These are phyloP conservation scores for Claviceps capensis DNA, from an alignment of 2,329 filamentous ascomycete genomes.

Conservation along the genomic window DNA sequence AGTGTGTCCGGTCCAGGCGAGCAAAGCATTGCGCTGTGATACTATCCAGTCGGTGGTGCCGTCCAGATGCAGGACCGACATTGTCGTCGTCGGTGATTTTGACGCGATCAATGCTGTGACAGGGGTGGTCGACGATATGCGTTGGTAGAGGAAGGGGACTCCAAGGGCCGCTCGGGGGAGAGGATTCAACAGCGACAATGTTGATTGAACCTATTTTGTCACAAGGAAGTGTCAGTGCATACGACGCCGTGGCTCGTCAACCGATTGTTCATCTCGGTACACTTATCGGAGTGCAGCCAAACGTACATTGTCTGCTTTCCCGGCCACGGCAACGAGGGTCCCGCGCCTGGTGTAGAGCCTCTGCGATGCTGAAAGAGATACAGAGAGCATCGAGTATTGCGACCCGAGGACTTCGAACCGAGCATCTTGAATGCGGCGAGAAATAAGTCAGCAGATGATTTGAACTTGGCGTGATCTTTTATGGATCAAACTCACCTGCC, in stretches of 20 bases:
- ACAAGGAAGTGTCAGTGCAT: background rate
- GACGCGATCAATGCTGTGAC: conserved; percentile 81
- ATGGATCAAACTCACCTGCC: conserved; percentile 28
- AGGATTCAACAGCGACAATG: conserved; percentile 74
- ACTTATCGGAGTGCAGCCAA: conserved; percentile 12
- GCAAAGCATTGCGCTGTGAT: conserved; percentile 68
- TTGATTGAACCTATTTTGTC: conserved; percentile 60
- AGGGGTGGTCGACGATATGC: conserved; percentile 74
- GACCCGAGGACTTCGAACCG: conserved; percentile 86
- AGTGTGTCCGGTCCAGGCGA: conserved; percentile 95
- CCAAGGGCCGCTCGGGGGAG: conserved; percentile 66
- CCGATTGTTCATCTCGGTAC: background rate
- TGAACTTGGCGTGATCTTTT: background rate
- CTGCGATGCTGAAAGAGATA: conserved; percentile 84
- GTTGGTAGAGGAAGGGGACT: conserved; percentile 90
- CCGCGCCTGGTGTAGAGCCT: conserved; percentile 85
- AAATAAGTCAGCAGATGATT: background rate
- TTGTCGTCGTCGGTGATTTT: conserved; percentile 73
- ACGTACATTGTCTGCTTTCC: conserved; percentile 91
- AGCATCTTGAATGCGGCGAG: conserved; percentile 52
- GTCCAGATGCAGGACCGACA: conserved; percentile 79
- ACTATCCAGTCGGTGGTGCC: conserved; percentile 94
- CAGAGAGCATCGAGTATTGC: conserved; percentile 86
- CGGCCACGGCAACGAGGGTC: conserved; percentile 78
- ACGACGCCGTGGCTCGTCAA: background rate